Evolutionary conservation across 148 eudicot species (phyloP).

Genomic region (Gaultheria prostrata): DNA sequence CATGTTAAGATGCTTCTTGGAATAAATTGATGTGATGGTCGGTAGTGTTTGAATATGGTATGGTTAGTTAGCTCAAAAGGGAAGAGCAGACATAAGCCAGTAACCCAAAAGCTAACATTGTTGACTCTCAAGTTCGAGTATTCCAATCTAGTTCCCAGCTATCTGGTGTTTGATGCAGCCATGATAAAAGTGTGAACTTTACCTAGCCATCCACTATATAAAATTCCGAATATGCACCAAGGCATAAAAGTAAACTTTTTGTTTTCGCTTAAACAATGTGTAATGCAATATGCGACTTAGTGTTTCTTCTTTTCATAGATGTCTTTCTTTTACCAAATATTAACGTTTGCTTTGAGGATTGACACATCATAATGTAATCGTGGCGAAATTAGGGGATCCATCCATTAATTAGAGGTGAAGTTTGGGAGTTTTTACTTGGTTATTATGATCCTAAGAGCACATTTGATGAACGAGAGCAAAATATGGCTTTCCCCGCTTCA

Average conservation of each 20-base stretch:
- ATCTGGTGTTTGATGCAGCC: too few species aligned
- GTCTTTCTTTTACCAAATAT: neutral
- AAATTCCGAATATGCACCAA: neutral
- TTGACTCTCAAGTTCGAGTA: neutral
- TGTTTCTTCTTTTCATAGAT: slow-evolving; percentile 1
- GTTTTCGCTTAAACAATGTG: neutral
- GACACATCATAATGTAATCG: slow-evolving; percentile 5
- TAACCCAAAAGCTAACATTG: slow-evolving; percentile 1
- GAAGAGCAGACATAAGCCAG: neutral
- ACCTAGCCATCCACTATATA: neutral
- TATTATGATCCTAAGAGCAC: slow-evolving; percentile 92
- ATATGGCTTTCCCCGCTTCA: slow-evolving; percentile 26
- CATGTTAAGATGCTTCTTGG: neutral
- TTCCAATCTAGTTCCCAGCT: too few species aligned
- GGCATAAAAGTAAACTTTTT: neutral
- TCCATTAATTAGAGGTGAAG: slow-evolving; percentile 97
- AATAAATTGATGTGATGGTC: neutral
- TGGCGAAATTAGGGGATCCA: slow-evolving; percentile 68
- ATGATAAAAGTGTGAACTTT: neutral
- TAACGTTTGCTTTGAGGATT: slow-evolving; percentile 7
- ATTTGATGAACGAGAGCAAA: slow-evolving; percentile 75
- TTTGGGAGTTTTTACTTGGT: slow-evolving; percentile 97
- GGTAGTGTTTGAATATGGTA: neutral
- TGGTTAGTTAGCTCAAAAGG: neutral
- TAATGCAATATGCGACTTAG: neutral